Evolutionary conservation across 305 asterid species (phyloP), one percentile per base, ranked within the genome.

Genomic region (Fraxinus dipetala): DNA sequence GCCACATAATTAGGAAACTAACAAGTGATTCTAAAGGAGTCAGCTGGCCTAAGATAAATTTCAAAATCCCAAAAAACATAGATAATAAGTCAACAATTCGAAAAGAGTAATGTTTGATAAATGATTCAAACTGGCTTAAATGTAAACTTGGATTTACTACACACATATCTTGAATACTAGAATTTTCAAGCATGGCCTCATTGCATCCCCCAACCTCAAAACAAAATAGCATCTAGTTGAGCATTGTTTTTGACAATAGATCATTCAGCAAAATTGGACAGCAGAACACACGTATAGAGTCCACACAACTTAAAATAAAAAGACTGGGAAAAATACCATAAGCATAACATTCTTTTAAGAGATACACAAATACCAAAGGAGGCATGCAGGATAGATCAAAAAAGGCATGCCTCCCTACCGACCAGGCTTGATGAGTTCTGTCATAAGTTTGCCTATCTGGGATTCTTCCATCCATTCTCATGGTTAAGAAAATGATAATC

Each of bases 321-420:
- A 32, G 63, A 69, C 72, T 34, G 38, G 59, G 69, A 83, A 80
- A 77, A 85, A 82, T 85, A 94, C 98, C 98, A 56, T 83, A 84
- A 82, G 83, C 79, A 89, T 96, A 96, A 84, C 97, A 93, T 86
- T 82, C 93, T 86, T 88, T 93, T 61, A 96, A 89, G 78, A 96
- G 97, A 87, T 89, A 89, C 84, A 94, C 80, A 86, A 94, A 96
- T 80, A 94, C 96, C 88, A 93, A 63, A 10, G 99, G 98, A 69
- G 97, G 87, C 88, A 93, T 95, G 88, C 87, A 92, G 48, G 96
- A 88, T 82, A 92, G 95, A 91, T 96, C 93, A 82, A 85, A 89
- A 85, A 87, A 92, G 45, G 95, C 90, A 85, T 94, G 98, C 88
- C 85, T 86, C 40, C 92, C 86, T 72, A 96, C 67, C 35, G 91